A percentile compares a stretch with the other conserved stretches of the same genome.
Evolutionary conservation across 73 alveolate genomes (phyloP).

Genomic region (Uronychia setigera): DNA sequence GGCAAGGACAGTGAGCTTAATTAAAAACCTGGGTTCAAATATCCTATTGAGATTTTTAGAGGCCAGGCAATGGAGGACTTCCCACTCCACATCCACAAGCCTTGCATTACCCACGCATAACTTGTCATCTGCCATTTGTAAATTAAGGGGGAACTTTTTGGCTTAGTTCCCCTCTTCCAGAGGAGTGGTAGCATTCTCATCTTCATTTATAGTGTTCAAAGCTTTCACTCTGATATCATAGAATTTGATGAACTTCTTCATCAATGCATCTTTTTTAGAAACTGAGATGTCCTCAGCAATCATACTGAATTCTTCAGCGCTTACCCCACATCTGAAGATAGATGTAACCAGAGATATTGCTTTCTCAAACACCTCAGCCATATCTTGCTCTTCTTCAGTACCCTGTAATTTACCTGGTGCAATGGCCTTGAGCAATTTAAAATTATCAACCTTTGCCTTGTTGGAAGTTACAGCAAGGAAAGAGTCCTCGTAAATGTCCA

Average conservation of each 20-base stretch:
- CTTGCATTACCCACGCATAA: conserved; percentile 19
- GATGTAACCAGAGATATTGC: background rate
- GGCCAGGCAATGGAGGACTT: conserved; percentile 21
- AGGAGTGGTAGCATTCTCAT: conserved; percentile 24
- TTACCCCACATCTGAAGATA: conserved; percentile 2
- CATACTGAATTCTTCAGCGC: background rate
- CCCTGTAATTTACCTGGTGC: background rate
- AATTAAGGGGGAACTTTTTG: conserved; percentile 48
- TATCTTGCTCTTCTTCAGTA: background rate
- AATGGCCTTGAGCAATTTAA: background rate
- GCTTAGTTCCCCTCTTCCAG: conserved; percentile 9
- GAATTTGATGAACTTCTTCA: conserved; percentile 12
- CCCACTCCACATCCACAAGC: conserved; percentile 54
- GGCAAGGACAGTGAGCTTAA: conserved; percentile 36
- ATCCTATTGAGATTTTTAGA: conserved; percentile 47
- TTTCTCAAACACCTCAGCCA: background rate
- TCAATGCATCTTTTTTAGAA: background rate
- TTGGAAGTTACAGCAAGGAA: background rate
- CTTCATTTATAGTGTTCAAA: conserved; percentile 29
- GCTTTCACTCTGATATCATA: conserved; percentile 32
- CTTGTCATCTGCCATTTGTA: conserved; percentile 35
- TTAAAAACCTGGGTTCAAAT: conserved; percentile 30
- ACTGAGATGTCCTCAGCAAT: background rate
- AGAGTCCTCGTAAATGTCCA: background rate
- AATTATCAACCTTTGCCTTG: background rate